Base-by-base conservation (phyloP, 345 rosid species). In the Citrus reticulata region DNA sequence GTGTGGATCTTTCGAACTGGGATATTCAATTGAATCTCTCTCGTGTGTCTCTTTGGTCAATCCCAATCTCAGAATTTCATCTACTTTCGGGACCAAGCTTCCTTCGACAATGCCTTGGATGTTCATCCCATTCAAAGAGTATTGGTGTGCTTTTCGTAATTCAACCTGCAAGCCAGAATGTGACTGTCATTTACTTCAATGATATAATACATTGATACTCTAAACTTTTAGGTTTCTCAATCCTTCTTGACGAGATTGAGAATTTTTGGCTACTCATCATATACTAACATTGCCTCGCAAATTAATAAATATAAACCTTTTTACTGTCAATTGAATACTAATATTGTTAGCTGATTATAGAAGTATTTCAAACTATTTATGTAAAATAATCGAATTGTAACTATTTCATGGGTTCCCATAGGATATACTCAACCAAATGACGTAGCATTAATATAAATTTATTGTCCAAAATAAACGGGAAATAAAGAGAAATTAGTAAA, bases 51-150 rank as follows among this genome's bases (percentile, higher is more conserved):
- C 7, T 69, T 1, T 11, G 16, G 40, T 22, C 10, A 24, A 40
- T 40, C 46, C 8, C 11, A 17, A 82, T 73, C 79, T 32, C 93
- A 93, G 93, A 79, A 81, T 88, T 81, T 80, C 90, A 19, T 83
- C 87, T 25, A 76, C 89, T 37, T 57, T 85, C 65, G 89, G 87
- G 68, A 78, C 86, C 58, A 78, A 77, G 59, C 84, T 85, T 46
- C 91, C 92, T 68, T 78, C 93, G 55, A 87, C 84, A n/a, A 79
- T 89, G 84, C 93, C 93, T 61, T 93, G 96, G 96, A 83, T 89
- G 84, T 78, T 37, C 75, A 79, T 94, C 64, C 91, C 96, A 6
- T 78, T 39, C 80, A 86, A 80, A 78, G 89, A 87, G 76, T 90
- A 94, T 76, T 93, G 97, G 97, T 73, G 58, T 71, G 77, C 87